Evolutionary conservation across 1,139 yeast genomes (phyloP).

Genomic region (Yamadazyma atmosphaerica): DNA sequence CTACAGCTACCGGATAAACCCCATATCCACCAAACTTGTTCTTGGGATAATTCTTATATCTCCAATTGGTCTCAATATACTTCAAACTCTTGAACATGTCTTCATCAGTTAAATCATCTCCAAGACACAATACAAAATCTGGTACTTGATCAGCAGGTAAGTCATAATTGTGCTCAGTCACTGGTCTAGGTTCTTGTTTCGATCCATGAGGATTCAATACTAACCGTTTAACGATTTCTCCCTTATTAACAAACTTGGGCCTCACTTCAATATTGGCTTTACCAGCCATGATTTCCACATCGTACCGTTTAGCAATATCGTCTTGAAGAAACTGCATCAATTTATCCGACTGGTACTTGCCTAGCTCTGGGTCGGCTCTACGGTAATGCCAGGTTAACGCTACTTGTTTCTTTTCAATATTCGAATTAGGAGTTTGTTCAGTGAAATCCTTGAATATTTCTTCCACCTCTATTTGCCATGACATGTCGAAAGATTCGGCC

Average conservation of each 20-base stretch:
- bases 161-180: slow-evolving; percentile 23
- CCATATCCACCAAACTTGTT: slow-evolving; percentile 58
- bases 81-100: slow-evolving; percentile 88
- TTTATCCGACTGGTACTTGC: slow-evolving; percentile 78
- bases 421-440: slow-evolving; percentile 87
- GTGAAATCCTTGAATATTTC: slow-evolving; percentile 74
- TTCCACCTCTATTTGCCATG: slow-evolving; percentile 86
- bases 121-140: slow-evolving; percentile 84
- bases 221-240: slow-evolving; percentile 86
- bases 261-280: slow-evolving; percentile 97
- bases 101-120: slow-evolving; percentile 96
- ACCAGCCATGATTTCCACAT: slow-evolving; percentile 89
- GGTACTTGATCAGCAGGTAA: slow-evolving; percentile 55
- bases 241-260: slow-evolving; percentile 92
- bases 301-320: slow-evolving; percentile 65
- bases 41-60: slow-evolving; percentile 31
- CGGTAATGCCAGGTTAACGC: slow-evolving; percentile 99
- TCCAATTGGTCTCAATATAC: slow-evolving; percentile 55
- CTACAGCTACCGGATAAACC: slow-evolving; percentile 87
- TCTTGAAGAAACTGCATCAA: slow-evolving; percentile 64
- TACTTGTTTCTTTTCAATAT: slow-evolving; percentile 84
- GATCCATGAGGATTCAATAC: slow-evolving; percentile 63
- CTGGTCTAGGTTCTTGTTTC: slow-evolving; percentile 36
- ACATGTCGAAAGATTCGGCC: slow-evolving; percentile 82
- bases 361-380: slow-evolving; percentile 89